These are phyloP conservation scores for Mortierella hygrophila DNA, from an alignment of 192 early-diverging fungal species.

Conservation along the genomic window DNA sequence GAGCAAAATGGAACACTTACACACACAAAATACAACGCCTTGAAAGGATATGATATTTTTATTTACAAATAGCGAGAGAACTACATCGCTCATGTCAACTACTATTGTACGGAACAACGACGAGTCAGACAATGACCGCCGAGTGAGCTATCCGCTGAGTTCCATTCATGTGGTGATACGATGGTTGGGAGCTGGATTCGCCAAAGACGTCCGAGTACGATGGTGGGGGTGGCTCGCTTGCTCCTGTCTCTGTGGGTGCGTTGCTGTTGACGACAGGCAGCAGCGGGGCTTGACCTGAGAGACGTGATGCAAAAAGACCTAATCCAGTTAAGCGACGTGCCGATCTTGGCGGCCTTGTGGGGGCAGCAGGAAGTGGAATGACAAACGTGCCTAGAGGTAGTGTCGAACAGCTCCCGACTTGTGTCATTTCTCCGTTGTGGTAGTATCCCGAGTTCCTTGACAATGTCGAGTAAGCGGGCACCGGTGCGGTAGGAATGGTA, in stretches of 20 bases:
- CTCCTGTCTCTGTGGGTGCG: neutral
- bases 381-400: neutral
- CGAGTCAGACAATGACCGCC: neutral
- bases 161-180: neutral
- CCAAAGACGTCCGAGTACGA: neutral
- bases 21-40: neutral
- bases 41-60: neutral
- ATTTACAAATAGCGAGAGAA: neutral
- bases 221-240: neutral
- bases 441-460: constrained; percentile 1
- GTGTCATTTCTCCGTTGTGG: neutral
- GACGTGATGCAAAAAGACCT: neutral
- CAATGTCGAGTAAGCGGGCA: neutral
- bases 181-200: neutral
- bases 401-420: neutral
- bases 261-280: neutral
- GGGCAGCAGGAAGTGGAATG: neutral
- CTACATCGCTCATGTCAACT: neutral
- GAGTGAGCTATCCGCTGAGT: neutral
- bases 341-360: neutral
- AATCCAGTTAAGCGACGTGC: neutral
- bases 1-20: neutral
- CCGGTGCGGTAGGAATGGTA: neutral
- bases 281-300: neutral
- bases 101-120: neutral